Percentiles rank a stretch among this genome's conserved stretches.
These are phyloP conservation scores for Colletotrichum horii DNA, from an alignment of 2,329 filamentous ascomycete genomes.

Conservation along the genomic window DNA sequence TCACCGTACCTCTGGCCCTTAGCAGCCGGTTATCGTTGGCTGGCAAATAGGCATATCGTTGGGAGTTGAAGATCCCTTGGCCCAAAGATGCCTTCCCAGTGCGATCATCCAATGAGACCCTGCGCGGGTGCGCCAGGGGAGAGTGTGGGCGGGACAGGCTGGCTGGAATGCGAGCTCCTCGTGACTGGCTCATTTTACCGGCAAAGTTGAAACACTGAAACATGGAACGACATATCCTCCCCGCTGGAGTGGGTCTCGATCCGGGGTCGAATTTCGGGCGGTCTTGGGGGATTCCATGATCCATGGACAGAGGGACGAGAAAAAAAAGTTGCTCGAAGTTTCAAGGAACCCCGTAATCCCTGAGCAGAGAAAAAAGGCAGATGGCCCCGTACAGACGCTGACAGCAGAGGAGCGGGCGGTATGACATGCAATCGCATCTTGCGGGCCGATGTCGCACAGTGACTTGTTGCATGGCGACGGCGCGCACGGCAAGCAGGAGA, in stretches of 20 bases:
- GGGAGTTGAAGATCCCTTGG: background rate
- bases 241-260: conserved; percentile 10
- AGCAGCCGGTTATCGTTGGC: background rate
- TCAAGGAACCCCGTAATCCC: background rate
- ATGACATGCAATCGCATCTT: background rate
- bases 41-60: background rate
- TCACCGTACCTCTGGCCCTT: background rate
- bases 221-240: conserved; percentile 10
- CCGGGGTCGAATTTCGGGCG: conserved; percentile 16
- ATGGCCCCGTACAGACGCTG: background rate
- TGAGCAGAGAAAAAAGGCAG: background rate
- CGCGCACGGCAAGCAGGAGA: background rate
- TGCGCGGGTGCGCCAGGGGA: background rate
- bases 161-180: background rate
- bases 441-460: background rate
- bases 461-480: conserved; percentile 2
- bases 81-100: background rate
- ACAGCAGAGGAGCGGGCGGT: background rate
- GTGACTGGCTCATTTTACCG: conserved; percentile 8
- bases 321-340: background rate
- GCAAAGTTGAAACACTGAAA: conserved; percentile 23
- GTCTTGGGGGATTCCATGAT: background rate
- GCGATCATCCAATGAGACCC: background rate
- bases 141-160: background rate
- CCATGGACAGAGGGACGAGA: background rate